Conservation (phyloP, 2,329 filamentous ascomycete species). For the Canariomyces notabilis region DNA sequence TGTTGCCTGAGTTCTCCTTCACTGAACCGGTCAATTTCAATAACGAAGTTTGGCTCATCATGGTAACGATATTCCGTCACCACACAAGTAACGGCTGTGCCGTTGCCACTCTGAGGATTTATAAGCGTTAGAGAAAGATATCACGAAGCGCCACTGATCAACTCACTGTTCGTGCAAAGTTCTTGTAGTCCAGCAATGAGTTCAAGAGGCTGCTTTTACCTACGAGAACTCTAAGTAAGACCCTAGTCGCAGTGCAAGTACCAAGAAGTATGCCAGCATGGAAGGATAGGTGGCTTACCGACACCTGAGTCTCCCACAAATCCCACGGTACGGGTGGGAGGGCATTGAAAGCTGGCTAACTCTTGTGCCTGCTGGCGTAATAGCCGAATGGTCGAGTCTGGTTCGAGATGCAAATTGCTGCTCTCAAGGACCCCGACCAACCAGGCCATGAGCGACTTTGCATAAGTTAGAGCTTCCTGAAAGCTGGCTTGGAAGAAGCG, state of each 20-base stretch:
- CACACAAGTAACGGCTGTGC: constrained; percentile 43
- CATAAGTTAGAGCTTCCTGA: constrained; percentile 31
- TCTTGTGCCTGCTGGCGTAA: constrained; percentile 31
- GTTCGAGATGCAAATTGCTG: constrained; percentile 32
- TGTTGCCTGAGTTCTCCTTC: constrained; percentile 32
- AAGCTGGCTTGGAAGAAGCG: constrained; percentile 34
- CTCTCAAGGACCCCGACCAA: constrained; percentile 33
- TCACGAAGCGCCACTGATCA: background rate
- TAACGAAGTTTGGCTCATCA: constrained; percentile 27
- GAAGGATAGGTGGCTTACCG: constrained; percentile 28
- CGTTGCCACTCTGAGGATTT: constrained; percentile 36
- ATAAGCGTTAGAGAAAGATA: background rate
- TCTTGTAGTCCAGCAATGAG: constrained; percentile 38
- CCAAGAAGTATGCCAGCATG: no score
- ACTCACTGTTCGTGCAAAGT: constrained; percentile 40
- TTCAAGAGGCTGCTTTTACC: constrained; percentile 48
- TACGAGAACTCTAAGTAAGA: no score
- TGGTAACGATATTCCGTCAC: constrained; percentile 44
- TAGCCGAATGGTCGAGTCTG: constrained; percentile 35
- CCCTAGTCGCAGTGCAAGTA: no score
- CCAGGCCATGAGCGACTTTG: constrained; percentile 30
- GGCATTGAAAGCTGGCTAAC: constrained; percentile 35
- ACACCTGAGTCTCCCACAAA: constrained; percentile 46
- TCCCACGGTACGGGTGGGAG: constrained; percentile 38
- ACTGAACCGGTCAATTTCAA: constrained; percentile 34